Evolutionary conservation across 176 grass and related monocot genomes (phyloP).

Genomic region (Eragrostis nindensis): DNA sequence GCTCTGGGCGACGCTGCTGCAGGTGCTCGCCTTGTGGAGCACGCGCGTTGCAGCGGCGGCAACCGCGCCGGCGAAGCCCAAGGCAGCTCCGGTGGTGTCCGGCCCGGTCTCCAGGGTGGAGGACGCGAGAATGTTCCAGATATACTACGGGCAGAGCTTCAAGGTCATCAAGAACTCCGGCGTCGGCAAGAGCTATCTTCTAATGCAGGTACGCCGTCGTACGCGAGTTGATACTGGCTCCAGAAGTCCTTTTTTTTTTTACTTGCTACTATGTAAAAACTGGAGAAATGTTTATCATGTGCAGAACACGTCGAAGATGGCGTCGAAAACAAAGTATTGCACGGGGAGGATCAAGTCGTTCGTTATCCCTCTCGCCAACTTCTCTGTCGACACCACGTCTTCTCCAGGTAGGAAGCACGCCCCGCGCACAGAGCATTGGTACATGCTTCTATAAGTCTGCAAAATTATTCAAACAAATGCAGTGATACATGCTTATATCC

Average conservation of each 20-base stretch:
- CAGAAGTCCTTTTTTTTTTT: too few species aligned
- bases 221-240: background rate
- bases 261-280: background rate
- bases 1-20: constrained; percentile 33
- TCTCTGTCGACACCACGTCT: constrained; percentile 73
- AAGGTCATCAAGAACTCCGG: constrained; percentile 90
- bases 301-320: constrained; percentile 90
- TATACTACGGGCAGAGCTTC: constrained; percentile 92
- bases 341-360: constrained; percentile 96
- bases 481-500: too few species aligned
- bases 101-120: constrained; percentile 69
- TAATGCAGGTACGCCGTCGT: constrained; percentile 61
- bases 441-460: background rate
- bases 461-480: too few species aligned
- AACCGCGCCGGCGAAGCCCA: constrained; percentile 23
- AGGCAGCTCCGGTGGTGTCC: constrained; percentile 44
- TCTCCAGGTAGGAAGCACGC: constrained; percentile 55
- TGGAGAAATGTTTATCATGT: background rate
- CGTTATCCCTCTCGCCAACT: constrained; percentile 75
- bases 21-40: background rate
- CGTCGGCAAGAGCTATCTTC: constrained; percentile 92
- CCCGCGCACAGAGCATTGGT: background rate
- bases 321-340: constrained; percentile 77
- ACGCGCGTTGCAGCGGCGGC: background rate
- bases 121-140: constrained; percentile 69